These are phyloP conservation scores for Zoysia pacifica DNA, from an alignment of 176 grass and related monocot genomes.

Conservation along the genomic window DNA sequence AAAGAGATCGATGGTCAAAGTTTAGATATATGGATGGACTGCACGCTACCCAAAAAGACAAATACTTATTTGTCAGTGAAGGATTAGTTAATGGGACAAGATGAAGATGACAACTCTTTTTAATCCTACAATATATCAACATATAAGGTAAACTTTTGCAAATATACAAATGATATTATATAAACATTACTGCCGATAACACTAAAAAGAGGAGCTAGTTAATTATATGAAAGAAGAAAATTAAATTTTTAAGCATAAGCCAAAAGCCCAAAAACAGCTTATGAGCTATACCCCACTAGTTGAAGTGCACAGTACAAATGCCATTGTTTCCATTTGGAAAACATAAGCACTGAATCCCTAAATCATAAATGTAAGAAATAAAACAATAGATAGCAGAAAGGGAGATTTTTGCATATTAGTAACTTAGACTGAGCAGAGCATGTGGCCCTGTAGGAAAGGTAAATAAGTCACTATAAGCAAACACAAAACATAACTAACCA, in stretches of 20 bases:
- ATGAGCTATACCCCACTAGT: not conserved
- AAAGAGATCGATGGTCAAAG: not conserved
- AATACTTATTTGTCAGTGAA: not conserved
- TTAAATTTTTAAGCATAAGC: not conserved
- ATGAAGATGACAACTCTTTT: not conserved
- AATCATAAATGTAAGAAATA: not conserved
- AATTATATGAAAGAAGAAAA: constrained; percentile 1
- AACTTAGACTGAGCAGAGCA: constrained; percentile 1
- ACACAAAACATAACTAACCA: not conserved
- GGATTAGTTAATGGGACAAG: not conserved
- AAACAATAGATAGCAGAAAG: not conserved
- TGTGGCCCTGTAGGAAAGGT: not conserved
- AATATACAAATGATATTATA: not conserved
- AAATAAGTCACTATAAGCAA: not conserved
- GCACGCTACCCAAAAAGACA: not conserved
- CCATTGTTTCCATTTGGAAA: constrained; percentile 3
- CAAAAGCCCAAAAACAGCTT: constrained; percentile 17
- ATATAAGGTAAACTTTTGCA: not conserved
- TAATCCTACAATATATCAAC: not conserved
- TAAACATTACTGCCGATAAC: not conserved
- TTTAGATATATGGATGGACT: not conserved
- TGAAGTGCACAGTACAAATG: not conserved
- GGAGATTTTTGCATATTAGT: not conserved
- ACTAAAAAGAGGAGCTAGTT: constrained; percentile 8
- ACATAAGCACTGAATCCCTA: not conserved